These are phyloP conservation scores for Closterium sp. DNA, from an alignment of 139 green algal species.

Conservation along the genomic window DNA sequence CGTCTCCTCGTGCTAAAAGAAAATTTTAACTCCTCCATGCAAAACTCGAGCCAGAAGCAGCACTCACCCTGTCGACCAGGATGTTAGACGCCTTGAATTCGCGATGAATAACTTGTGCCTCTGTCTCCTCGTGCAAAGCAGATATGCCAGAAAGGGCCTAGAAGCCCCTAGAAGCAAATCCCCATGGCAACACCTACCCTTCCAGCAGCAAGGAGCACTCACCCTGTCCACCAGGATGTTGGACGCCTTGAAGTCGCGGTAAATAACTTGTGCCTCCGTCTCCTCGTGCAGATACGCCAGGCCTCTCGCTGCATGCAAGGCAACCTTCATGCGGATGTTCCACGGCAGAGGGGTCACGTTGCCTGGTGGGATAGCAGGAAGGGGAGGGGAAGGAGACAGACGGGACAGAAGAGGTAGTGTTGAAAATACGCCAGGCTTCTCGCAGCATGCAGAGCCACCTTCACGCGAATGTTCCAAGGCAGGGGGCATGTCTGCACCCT, in stretches of 20 bases:
- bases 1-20: too few species aligned
- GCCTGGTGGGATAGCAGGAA: background rate
- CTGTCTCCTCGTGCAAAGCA: too few species aligned
- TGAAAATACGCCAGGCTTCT: background rate
- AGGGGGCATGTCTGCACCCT: too few species aligned
- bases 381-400: too few species aligned
- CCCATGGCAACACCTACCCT: too few species aligned
- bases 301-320: constrained; percentile 4
- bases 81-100: constrained; percentile 50
- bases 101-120: constrained; percentile 44
- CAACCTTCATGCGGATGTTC: constrained; percentile 38
- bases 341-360: background rate
- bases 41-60: too few species aligned
- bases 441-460: constrained; percentile 31
- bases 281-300: too few species aligned
- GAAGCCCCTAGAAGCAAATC: too few species aligned
- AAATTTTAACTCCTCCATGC: too few species aligned
- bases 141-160: too few species aligned
- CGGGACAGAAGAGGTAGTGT: background rate
- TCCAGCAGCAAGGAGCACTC: too few species aligned
- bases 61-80: constrained; percentile 25
- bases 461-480: constrained; percentile 46
- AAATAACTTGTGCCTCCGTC: background rate
- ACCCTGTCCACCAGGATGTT: background rate
- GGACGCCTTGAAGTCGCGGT: background rate